These are phyloP conservation scores for Phytophthora podocarpi DNA, from an alignment of 352 stramenopile genomes.

Conservation along the genomic window DNA sequence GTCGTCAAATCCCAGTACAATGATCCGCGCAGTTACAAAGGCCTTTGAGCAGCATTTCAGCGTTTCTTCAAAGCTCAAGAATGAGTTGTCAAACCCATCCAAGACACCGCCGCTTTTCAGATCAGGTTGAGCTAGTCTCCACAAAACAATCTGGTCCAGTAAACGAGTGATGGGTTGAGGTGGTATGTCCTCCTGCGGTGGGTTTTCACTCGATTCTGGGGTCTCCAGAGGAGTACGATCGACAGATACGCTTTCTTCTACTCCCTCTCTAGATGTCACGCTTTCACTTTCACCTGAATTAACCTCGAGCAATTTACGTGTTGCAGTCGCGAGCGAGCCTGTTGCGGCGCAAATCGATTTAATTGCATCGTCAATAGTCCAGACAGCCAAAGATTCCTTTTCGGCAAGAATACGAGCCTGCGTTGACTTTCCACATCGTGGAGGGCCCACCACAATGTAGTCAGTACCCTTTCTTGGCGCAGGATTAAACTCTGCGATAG, in stretches of 20 bases:
- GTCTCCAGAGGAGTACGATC: slow-evolving; percentile 8
- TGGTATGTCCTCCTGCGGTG: slow-evolving; percentile 21
- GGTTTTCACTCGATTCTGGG: slow-evolving; percentile 25
- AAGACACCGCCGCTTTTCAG: slow-evolving; percentile 70
- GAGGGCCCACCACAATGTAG: slow-evolving; percentile 84
- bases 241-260: not conserved
- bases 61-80: slow-evolving; percentile 44
- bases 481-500: slow-evolving; percentile 4
- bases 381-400: slow-evolving; percentile 67
- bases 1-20: slow-evolving; percentile 72
- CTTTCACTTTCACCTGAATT: slow-evolving; percentile 8
- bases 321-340: slow-evolving; percentile 45
- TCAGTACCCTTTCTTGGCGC: slow-evolving; percentile 58
- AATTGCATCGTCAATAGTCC: slow-evolving; percentile 82
- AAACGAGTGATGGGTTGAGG: slow-evolving; percentile 31
- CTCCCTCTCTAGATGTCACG: not conserved
- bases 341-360: slow-evolving; percentile 34
- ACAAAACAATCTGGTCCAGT: slow-evolving; percentile 64
- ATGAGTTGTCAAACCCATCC: slow-evolving; percentile 74
- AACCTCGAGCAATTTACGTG: slow-evolving; percentile 45
- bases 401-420: slow-evolving; percentile 76
- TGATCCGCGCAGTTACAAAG: slow-evolving; percentile 47
- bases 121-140: slow-evolving; percentile 66
- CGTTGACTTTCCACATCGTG: slow-evolving; percentile 78
- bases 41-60: slow-evolving; percentile 45